phyloP scores from a whole-genome alignment of 164 flowering plant genomes.

The Vitis amurensis region DNA sequence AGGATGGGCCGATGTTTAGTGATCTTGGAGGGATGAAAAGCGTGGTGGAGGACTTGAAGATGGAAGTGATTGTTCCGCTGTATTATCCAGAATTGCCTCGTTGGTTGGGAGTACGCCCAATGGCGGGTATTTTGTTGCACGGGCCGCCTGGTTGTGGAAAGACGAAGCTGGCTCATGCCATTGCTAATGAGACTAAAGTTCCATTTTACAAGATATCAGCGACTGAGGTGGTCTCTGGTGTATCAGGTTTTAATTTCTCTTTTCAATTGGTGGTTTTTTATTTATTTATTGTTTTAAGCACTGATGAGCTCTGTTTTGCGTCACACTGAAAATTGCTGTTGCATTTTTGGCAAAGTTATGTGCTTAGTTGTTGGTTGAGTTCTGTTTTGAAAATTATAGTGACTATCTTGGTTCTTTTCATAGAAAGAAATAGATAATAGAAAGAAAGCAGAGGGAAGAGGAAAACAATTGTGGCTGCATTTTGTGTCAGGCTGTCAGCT shows the following conservation, averaged over 20 bases:
- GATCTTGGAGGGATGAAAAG: slow-evolving; percentile 81
- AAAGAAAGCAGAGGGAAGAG: too few species aligned
- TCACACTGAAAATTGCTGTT: too few species aligned
- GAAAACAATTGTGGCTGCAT: too few species aligned
- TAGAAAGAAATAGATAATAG: too few species aligned
- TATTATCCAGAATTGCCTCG: slow-evolving; percentile 59
- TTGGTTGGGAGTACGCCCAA: slow-evolving; percentile 73
- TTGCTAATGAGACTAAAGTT: slow-evolving; percentile 87
- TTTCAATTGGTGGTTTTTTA: background rate
- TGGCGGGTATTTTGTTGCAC: slow-evolving; percentile 75
- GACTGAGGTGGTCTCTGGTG: slow-evolving; percentile 88
- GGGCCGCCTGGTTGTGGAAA: slow-evolving; percentile 99
- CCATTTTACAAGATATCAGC: slow-evolving; percentile 91
- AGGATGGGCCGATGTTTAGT: slow-evolving; percentile 66
- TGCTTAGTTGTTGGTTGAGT: too few species aligned
- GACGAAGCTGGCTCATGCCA: slow-evolving; percentile 90
- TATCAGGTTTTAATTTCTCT: slow-evolving; percentile 57
- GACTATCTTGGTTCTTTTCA: too few species aligned
- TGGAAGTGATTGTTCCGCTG: slow-evolving; percentile 76
- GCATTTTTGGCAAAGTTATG: too few species aligned
- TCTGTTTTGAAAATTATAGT: too few species aligned
- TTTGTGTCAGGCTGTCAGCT: too few species aligned
- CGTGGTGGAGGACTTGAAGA: slow-evolving; percentile 67
- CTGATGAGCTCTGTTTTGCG: too few species aligned
- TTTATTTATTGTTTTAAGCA: too few species aligned